Percentiles rank a stretch among this genome's conserved stretches.
Conservation (phyloP, 177 flowering plant genomes). For the Vitis hybrid region DNA sequence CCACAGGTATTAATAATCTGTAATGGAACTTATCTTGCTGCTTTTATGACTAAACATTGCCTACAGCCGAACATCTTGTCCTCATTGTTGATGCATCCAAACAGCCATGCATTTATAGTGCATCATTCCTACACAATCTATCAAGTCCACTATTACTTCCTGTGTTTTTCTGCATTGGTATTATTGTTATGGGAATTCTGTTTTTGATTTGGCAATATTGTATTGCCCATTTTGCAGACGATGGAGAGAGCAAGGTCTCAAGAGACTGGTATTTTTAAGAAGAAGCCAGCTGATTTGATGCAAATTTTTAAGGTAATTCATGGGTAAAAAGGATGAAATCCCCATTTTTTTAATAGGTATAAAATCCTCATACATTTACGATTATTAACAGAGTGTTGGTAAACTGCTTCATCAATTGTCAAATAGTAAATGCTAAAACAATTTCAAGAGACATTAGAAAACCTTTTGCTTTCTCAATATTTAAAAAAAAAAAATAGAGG, state of each 20-base stretch:
- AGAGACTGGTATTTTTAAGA: conserved; percentile 85
- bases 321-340: too few species aligned
- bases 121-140: too few species aligned
- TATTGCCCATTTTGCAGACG: conserved; percentile 45
- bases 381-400: neutral
- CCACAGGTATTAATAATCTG: too few species aligned
- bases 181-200: neutral
- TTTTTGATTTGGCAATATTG: neutral
- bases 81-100: too few species aligned
- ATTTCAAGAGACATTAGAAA: neutral
- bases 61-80: too few species aligned
- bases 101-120: too few species aligned
- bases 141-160: too few species aligned
- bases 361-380: neutral
- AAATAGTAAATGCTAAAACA: neutral
- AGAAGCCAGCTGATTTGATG: conserved; percentile 92
- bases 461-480: neutral
- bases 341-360: too few species aligned
- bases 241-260: conserved; percentile 90
- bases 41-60: too few species aligned
- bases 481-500: too few species aligned
- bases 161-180: neutral
- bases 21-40: too few species aligned
- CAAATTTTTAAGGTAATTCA: conserved; percentile 86
- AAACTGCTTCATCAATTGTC: neutral